Percentiles rank a stretch among this genome's conserved stretches.
These are phyloP conservation scores for Saxophila tyrrhenica DNA, from an alignment of 495 filamentous ascomycete species.

Conservation along the genomic window DNA sequence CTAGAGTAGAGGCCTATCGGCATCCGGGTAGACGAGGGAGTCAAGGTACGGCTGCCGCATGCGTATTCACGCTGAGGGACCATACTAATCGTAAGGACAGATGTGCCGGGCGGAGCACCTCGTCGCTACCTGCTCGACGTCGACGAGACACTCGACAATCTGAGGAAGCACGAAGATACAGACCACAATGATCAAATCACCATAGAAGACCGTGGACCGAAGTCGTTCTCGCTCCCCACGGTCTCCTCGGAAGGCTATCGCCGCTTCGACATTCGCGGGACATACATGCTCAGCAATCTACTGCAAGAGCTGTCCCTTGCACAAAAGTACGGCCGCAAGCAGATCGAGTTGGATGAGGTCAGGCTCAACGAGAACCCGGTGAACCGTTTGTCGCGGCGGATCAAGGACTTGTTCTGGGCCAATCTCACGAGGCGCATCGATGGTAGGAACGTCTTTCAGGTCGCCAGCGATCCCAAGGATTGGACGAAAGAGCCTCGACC, in stretches of 20 bases:
- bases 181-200: slow-evolving; percentile 91
- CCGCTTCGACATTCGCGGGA: slow-evolving; percentile 75
- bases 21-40: slow-evolving; percentile 10
- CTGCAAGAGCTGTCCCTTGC: slow-evolving; percentile 88
- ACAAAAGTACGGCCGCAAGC: slow-evolving; percentile 68
- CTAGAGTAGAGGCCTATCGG: slow-evolving; percentile 1
- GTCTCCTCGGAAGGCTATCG: slow-evolving; percentile 77
- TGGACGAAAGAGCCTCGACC: slow-evolving; percentile 79
- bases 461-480: slow-evolving; percentile 79
- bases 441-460: slow-evolving; percentile 71
- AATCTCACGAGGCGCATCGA: slow-evolving; percentile 81
- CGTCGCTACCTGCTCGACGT: slow-evolving; percentile 71
- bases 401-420: slow-evolving; percentile 81
- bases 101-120: slow-evolving; percentile 39
- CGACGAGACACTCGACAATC: slow-evolving; percentile 55
- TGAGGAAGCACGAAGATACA: slow-evolving; percentile 75
- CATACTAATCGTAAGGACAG: slow-evolving; percentile 23
- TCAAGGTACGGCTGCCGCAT: slow-evolving; percentile 17
- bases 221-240: slow-evolving; percentile 75
- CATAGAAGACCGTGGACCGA: slow-evolving; percentile 87
- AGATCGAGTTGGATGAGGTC: slow-evolving; percentile 76
- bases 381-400: slow-evolving; percentile 69
- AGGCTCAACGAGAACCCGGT: slow-evolving; percentile 89
- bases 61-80: neutral
- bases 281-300: slow-evolving; percentile 90